Conservation (phyloP, 257 asterid genomes). For the Solanum lycopersicoides region DNA sequence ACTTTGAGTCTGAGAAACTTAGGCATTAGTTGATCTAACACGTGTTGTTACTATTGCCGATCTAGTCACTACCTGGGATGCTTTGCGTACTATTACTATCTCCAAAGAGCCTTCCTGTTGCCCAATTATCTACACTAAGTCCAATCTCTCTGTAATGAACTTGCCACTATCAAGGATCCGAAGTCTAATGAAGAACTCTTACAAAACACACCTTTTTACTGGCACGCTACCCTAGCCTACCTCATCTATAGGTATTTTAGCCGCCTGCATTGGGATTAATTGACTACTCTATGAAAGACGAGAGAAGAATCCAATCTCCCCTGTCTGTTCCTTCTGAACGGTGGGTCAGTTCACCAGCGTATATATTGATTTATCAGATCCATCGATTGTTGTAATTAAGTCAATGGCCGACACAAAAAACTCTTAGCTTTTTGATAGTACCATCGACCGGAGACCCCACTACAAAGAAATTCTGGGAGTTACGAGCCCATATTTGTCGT, state of each 20-base stretch:
- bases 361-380: background rate
- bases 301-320: background rate
- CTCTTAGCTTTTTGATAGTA: background rate
- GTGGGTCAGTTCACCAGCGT: background rate
- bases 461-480: background rate
- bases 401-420: background rate
- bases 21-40: too few relatives aligned
- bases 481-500: background rate
- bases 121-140: background rate
- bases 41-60: too few relatives aligned
- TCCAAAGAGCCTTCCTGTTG: too few relatives aligned
- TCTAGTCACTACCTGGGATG: too few relatives aligned
- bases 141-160: background rate
- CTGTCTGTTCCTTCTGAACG: background rate
- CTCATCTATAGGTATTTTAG: background rate
- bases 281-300: background rate
- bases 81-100: too few relatives aligned
- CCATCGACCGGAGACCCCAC: background rate
- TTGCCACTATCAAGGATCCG: background rate
- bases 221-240: background rate
- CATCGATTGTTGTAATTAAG: background rate
- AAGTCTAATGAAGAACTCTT: background rate
- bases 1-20: too few relatives aligned
- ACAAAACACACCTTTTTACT: background rate
- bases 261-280: background rate